Evolutionary conservation across 352 stramenopile species (phyloP).

Genomic region (Globisporangium polare): DNA sequence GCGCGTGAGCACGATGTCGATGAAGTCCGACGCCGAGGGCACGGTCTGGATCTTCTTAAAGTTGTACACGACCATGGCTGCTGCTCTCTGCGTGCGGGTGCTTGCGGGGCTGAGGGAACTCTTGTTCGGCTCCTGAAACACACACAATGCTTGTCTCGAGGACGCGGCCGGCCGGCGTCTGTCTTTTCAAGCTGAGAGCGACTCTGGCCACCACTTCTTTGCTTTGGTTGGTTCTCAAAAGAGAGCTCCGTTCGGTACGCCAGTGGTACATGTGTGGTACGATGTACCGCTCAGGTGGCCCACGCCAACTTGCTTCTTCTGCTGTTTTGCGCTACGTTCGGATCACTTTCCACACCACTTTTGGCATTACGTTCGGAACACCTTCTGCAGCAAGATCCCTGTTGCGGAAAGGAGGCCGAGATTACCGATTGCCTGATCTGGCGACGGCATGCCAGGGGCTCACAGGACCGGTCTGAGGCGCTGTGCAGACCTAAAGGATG

Average conservation of each 20-base stretch:
- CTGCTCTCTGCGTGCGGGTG: constrained; percentile 2
- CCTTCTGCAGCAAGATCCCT: neutral
- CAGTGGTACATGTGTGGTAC: constrained; percentile 5
- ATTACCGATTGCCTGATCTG: no score
- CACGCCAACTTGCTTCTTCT: neutral
- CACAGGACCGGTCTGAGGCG: no score
- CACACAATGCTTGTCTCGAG: constrained; percentile 14
- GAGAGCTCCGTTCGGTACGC: neutral
- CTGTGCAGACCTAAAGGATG: no score
- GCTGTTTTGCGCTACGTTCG: neutral
- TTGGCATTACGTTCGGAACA: neutral
- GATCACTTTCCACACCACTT: neutral
- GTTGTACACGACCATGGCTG: constrained; percentile 98
- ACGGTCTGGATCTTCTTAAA: constrained; percentile 99
- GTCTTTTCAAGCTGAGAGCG: constrained; percentile 19
- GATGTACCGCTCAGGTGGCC: neutral
- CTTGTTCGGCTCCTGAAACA: constrained; percentile 15
- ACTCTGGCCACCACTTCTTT: constrained; percentile 10
- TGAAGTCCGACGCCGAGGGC: constrained; percentile 95
- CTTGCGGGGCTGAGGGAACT: neutral
- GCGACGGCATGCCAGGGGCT: no score
- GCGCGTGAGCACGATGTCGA: constrained; percentile 99
- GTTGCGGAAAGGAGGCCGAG: no score
- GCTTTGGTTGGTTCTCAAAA: constrained; percentile 35
- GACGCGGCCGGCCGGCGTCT: constrained; percentile 1